These are phyloP conservation scores for Ochetophila trinervis DNA, from an alignment of 306 rosid species.

Conservation along the genomic window DNA sequence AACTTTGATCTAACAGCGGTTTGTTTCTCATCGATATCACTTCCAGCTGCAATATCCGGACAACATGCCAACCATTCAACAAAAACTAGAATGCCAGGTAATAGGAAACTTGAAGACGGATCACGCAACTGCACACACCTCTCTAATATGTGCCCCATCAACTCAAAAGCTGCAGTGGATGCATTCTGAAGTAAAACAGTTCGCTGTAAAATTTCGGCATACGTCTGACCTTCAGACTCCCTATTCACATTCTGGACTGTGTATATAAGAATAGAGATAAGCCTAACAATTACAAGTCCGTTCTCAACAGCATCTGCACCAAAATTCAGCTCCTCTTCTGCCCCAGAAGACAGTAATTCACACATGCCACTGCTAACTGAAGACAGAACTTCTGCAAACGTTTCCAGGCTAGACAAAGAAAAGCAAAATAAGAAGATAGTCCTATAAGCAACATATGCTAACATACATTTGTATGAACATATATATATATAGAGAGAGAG, in stretches of 20 bases:
- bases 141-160: constrained; percentile 73
- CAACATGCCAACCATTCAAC: constrained; percentile 92
- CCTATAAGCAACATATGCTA: background rate
- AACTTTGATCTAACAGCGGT: constrained; percentile 62
- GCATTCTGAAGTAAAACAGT: constrained; percentile 87
- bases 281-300: constrained; percentile 65
- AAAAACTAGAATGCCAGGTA: constrained; percentile 86
- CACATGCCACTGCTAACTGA: constrained; percentile 49
- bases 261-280: constrained; percentile 69
- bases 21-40: constrained; percentile 65
- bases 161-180: constrained; percentile 67
- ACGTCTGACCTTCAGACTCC: constrained; percentile 88
- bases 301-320: constrained; percentile 64
- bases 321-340: constrained; percentile 61
- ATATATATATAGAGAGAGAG: background rate
- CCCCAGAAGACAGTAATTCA: constrained; percentile 67
- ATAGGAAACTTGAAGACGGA: constrained; percentile 68
- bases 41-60: constrained; percentile 64
- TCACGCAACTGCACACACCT: constrained; percentile 64
- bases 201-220: constrained; percentile 89
- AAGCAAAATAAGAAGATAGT: background rate
- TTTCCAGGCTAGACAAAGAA: constrained; percentile 64
- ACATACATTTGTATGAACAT: background rate
- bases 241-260: constrained; percentile 70
- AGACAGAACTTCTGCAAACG: constrained; percentile 74